These are phyloP conservation scores for Mycena metata DNA, from an alignment of 768 basidiomycete species.

Conservation along the genomic window DNA sequence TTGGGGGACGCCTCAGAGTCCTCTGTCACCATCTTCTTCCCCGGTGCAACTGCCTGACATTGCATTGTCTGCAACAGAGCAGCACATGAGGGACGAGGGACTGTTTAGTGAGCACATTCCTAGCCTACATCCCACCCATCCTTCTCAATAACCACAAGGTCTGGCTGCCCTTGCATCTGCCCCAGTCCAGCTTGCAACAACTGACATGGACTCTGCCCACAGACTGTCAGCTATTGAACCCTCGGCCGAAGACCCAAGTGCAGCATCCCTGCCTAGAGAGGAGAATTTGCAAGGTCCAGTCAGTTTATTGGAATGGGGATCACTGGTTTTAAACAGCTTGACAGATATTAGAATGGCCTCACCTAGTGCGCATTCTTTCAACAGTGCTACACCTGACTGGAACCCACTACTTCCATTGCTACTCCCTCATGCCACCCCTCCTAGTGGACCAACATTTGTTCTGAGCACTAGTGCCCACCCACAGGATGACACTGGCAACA, in stretches of 20 bases:
- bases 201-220: no score
- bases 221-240: no score
- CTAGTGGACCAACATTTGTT: background rate
- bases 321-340: no score
- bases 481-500: background rate
- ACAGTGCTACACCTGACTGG: no score
- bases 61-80: background rate
- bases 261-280: background rate
- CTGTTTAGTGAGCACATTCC: background rate
- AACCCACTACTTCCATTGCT: background rate
- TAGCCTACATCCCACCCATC: background rate
- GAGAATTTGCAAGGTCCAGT: background rate
- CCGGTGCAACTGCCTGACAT: background rate
- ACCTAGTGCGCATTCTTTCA: no score
- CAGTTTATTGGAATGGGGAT: no score
- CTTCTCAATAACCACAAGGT: background rate
- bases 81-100: background rate
- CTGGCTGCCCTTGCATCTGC: no score
- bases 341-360: no score
- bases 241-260: no score
- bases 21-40: constrained; percentile 1
- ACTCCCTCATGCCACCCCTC: background rate
- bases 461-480: background rate
- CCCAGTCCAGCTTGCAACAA: no score
- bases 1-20: no score